Base-by-base conservation (phyloP, 495 filamentous ascomycete species). In the Lasiosphaeria ovina region DNA sequence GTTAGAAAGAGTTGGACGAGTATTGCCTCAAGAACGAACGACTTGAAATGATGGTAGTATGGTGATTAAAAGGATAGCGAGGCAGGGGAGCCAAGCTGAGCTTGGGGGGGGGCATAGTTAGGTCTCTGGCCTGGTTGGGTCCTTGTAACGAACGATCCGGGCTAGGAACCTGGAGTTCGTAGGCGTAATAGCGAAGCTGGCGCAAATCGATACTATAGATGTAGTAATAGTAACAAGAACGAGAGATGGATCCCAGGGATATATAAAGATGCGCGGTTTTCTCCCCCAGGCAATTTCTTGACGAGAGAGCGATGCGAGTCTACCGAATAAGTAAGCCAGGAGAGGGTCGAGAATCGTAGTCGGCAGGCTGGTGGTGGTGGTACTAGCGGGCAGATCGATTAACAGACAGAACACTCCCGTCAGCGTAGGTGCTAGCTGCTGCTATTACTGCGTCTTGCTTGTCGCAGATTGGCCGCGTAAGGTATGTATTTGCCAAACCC, bases 1-100 rank as follows among this genome's bases (percentile, higher is more conserved):
- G 40, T 34, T 33, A 36, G 24, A 66, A 73, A 70, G 69, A 73
- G 65, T 56, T n/a, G 71, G 68, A 73, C 68, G 69, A 68, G 66
- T 63, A 62, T 62, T 45, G 38, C 65, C 65, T 69, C 66, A 52
- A 57, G 62, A 71, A 73, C 36, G 69, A 72, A 64, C 56, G 69
- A 68, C 67, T 62, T 64, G 67, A 69, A 66, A 69, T 69, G 66
- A 73, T 66, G 64, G 62, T 65, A 4, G 24, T 24, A 24, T 24
- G 12, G 44, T 51, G 61, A 64, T 57, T 53, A 60, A 64, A 65
- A 51, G 58, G 64, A 53, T 58, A 36, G 57, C 54, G 59, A 58
- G 61, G 55, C 51, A 62, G 61, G 62, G 58, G 17, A 35, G 44
- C 56, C 45, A 61, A 55, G 58, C 56, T 51, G 36, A 31, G 51